These are phyloP conservation scores for Citeromyces nyonsensis DNA, from an alignment of 805 yeast species.

Conservation along the genomic window DNA sequence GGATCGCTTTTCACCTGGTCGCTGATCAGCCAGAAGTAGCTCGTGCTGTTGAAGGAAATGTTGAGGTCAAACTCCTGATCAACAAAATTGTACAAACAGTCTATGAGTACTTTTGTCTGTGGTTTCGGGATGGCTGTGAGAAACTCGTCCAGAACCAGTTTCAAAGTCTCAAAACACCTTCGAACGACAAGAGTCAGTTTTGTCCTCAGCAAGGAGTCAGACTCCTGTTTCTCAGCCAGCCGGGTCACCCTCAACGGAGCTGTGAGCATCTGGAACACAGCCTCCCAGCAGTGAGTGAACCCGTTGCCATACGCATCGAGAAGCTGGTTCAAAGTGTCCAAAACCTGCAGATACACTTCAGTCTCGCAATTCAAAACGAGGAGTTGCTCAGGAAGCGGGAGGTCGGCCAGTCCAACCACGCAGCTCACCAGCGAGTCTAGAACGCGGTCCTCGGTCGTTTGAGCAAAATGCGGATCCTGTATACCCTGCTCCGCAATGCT, in stretches of 20 bases:
- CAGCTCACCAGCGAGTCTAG: slow-evolving; percentile 31
- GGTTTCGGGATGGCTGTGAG: slow-evolving; percentile 51
- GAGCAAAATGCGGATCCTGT: slow-evolving; percentile 2
- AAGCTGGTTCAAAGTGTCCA: slow-evolving; percentile 55
- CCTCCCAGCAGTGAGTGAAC: slow-evolving; percentile 48
- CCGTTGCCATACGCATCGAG: slow-evolving; percentile 64
- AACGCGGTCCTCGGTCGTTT: slow-evolving; percentile 27
- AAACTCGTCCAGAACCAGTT: slow-evolving; percentile 77
- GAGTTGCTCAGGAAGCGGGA: slow-evolving; percentile 22
- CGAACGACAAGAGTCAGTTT: slow-evolving; percentile 37
- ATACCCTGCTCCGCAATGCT: slow-evolving; percentile 25
- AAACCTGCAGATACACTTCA: slow-evolving; percentile 45
- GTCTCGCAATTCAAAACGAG: slow-evolving; percentile 41
- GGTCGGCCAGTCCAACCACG: slow-evolving; percentile 21
- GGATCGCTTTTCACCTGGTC: slow-evolving; percentile 37
- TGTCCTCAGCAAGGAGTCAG: slow-evolving; percentile 21
- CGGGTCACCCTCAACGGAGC: slow-evolving; percentile 36
- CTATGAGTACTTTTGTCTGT: slow-evolving; percentile 52
- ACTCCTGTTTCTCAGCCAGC: slow-evolving; percentile 6
- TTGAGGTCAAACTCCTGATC: slow-evolving; percentile 62
- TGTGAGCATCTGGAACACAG: slow-evolving; percentile 44
- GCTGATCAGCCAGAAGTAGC: slow-evolving; percentile 85
- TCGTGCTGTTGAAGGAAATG: slow-evolving; percentile 80
- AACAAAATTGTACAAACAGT: slow-evolving; percentile 58
- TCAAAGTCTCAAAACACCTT: slow-evolving; percentile 69